These are phyloP conservation scores for Kurtzmaniella natalensis DNA, from an alignment of 1,139 yeast species.

Conservation along the genomic window DNA sequence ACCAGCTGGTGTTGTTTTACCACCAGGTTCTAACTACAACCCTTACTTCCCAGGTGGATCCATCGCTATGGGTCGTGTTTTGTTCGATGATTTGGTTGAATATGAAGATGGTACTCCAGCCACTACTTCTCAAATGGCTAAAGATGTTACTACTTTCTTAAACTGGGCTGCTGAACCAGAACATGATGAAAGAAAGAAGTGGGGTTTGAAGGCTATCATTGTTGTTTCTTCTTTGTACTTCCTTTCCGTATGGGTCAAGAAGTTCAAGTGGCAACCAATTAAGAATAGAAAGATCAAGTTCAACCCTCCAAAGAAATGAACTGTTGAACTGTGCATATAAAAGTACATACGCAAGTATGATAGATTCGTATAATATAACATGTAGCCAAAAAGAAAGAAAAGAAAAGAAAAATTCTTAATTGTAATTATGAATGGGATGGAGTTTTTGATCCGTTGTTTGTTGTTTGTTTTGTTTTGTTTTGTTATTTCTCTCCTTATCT, in stretches of 20 bases:
- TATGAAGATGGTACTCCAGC: slow-evolving; percentile 99
- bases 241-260: slow-evolving; percentile 87
- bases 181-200: slow-evolving; percentile 96
- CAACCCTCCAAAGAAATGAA: slow-evolving; percentile 79
- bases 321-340: slow-evolving; percentile 2
- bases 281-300: slow-evolving; percentile 93
- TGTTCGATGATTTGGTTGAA: slow-evolving; percentile 95
- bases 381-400: not conserved
- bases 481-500: too few relatives aligned
- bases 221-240: slow-evolving; percentile 77
- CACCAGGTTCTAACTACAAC: slow-evolving; percentile 95
- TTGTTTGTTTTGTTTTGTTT: too few relatives aligned
- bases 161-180: slow-evolving; percentile 99
- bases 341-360: slow-evolving; percentile 3
- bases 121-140: slow-evolving; percentile 98
- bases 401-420: not conserved
- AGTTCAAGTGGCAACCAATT: slow-evolving; percentile 96
- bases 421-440: too few relatives aligned
- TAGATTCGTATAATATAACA: too few relatives aligned
- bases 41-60: slow-evolving; percentile 99
- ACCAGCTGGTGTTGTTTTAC: slow-evolving; percentile 94
- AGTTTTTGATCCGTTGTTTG: too few relatives aligned
- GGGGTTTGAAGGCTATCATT: slow-evolving; percentile 90
- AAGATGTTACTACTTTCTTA: slow-evolving; percentile 92
- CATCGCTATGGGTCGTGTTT: slow-evolving; percentile 98